These are phyloP conservation scores for Solanum appendiculatum DNA, from an alignment of 257 asterid species.

Conservation along the genomic window DNA sequence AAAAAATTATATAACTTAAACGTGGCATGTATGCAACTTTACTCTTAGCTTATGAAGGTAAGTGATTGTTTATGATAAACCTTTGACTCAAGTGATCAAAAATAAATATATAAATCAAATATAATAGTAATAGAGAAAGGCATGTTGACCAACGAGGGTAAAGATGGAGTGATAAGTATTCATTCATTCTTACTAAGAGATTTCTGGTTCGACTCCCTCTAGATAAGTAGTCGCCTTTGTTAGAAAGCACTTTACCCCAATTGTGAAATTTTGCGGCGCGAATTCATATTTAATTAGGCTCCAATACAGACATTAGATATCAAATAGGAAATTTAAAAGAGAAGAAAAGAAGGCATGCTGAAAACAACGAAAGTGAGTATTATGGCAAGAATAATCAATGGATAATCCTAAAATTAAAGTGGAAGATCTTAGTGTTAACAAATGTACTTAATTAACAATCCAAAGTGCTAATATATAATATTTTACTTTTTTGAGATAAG, in stretches of 20 bases:
- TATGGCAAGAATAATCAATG: neutral
- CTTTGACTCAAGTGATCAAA: neutral
- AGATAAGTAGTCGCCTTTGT: no score
- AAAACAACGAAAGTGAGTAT: neutral
- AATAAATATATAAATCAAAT: no score
- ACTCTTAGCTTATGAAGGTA: no score
- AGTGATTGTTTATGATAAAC: neutral
- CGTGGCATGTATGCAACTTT: no score
- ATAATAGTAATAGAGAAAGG: neutral
- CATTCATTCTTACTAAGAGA: no score
- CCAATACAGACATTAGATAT: no score
- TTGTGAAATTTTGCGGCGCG: no score
- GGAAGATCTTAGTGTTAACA: neutral
- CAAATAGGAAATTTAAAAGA: no score
- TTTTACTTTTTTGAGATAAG: neutral
- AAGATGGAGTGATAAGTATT: neutral
- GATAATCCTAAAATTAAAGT: neutral
- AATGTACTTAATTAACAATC: neutral
- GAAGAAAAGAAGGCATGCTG: neutral
- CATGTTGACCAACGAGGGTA: neutral
- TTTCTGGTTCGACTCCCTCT: rapidly evolving
- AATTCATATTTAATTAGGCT: neutral
- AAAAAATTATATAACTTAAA: no score
- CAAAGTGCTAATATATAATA: neutral
- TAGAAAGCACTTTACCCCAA: rapidly evolving